Conservation (phyloP, 2,329 filamentous ascomycete genomes). For the Stenocarpella maydis region DNA sequence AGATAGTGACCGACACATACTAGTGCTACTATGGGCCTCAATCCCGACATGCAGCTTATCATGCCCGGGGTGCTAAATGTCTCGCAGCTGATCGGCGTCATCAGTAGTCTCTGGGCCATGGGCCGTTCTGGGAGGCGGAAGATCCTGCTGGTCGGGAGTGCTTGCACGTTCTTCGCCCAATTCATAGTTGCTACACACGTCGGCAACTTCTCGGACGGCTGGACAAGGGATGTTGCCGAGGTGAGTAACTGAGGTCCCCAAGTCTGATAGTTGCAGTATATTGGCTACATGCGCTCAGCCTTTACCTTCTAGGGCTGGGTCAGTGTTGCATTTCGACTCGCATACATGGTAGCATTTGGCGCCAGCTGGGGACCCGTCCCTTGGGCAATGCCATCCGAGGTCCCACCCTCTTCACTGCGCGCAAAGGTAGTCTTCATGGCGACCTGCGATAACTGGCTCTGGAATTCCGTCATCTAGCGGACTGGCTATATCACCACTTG, state of each 20-base stretch:
- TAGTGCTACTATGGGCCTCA: constrained; percentile 51
- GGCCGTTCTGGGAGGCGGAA: constrained; percentile 56
- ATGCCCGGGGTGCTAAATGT: constrained; percentile 58
- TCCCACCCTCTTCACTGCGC: constrained; percentile 68
- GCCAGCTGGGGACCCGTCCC: constrained; percentile 23
- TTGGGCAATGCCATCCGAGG: constrained; percentile 55
- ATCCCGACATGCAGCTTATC: constrained; percentile 53
- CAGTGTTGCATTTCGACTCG: constrained; percentile 18
- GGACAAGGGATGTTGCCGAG: constrained; percentile 57
- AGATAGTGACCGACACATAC: too few relatives aligned
- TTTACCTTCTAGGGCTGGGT: constrained; percentile 22
- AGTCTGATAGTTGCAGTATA: neutral
- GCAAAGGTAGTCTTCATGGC: constrained; percentile 70
- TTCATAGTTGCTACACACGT: constrained; percentile 63
- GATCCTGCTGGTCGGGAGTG: constrained; percentile 53
- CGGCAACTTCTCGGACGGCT: constrained; percentile 58
- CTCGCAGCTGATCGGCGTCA: constrained; percentile 54
- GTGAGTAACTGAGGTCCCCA: constrained; percentile 4
- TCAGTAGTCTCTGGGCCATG: constrained; percentile 57
- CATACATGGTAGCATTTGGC: constrained; percentile 16
- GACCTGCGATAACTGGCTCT: constrained; percentile 67
- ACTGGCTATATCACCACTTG: constrained; percentile 9
- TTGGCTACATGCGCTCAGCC: constrained; percentile 38
- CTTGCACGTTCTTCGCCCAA: constrained; percentile 55
- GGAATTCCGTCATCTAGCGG: constrained; percentile 69